Evolutionary conservation across 1,284 basidiomycete genomes (phyloP).

Genomic region (Pisolithus thermaeus): DNA sequence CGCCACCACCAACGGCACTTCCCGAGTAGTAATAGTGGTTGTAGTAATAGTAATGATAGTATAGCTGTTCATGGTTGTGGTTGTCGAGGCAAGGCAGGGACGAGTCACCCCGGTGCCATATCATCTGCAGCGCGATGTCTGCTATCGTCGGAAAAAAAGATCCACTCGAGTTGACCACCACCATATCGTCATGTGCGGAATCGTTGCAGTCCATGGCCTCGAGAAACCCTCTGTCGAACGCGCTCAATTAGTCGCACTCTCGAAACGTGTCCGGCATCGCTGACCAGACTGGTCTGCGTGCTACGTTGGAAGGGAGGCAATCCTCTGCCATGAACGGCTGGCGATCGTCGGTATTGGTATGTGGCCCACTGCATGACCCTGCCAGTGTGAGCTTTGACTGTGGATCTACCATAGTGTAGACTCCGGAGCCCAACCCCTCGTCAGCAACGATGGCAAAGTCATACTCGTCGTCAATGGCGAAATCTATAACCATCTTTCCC

Average conservation of each 20-base stretch:
- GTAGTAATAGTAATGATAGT: too few species aligned
- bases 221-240: constrained; percentile 67
- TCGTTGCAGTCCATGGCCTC: constrained; percentile 78
- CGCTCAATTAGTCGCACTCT: constrained; percentile 73
- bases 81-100: too few species aligned
- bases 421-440: constrained; percentile 93
- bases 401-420: constrained; percentile 54
- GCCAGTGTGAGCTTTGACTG: constrained; percentile 8
- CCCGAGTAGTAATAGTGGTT: too few species aligned
- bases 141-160: neutral
- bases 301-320: constrained; percentile 73
- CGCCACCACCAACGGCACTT: too few species aligned
- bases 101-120: neutral
- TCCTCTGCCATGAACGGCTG: constrained; percentile 87
- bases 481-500: constrained; percentile 94
- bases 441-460: constrained; percentile 81
- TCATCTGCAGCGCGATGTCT: neutral
- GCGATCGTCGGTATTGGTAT: constrained; percentile 97
- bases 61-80: too few species aligned
- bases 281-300: constrained; percentile 98
- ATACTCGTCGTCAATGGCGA: constrained; percentile 97
- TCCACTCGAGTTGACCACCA: neutral
- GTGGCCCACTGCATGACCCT: constrained; percentile 27
- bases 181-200: constrained; percentile 72
- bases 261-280: constrained; percentile 86